phyloP scores from a whole-genome alignment of 768 basidiomycete species.

The Collybia nuda region DNA sequence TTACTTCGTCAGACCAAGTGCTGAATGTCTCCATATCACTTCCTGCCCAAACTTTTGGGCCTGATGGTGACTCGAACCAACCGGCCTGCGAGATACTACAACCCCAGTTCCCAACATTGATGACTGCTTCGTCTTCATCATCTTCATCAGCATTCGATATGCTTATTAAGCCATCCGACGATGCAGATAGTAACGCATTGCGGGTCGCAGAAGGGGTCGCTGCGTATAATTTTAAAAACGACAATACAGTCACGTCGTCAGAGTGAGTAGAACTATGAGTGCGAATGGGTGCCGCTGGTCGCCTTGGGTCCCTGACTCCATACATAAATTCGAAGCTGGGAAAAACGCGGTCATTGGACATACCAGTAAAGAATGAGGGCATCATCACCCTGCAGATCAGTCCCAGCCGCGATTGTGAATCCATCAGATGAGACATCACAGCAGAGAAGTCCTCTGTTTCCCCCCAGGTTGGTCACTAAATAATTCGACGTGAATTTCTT shows the following conservation, averaged over 20 bases:
- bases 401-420: constrained; percentile 75
- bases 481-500: constrained; percentile 22
- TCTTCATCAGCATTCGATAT: constrained; percentile 68
- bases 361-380: constrained; percentile 86
- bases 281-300: constrained; percentile 65
- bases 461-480: constrained; percentile 50
- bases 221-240: constrained; percentile 36
- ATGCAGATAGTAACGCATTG: constrained; percentile 68
- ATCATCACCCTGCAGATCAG: constrained; percentile 79
- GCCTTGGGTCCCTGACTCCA: constrained; percentile 78
- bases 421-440: constrained; percentile 75
- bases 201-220: constrained; percentile 8
- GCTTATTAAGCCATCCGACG: constrained; percentile 81
- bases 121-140: constrained; percentile 86
- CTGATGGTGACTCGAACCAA: constrained; percentile 45
- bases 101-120: constrained; percentile 85
- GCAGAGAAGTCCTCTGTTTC: constrained; percentile 49
- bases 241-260: constrained; percentile 86
- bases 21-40: constrained; percentile 97
- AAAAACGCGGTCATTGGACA: constrained; percentile 2
- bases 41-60: constrained; percentile 67
- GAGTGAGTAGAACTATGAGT: constrained; percentile 88
- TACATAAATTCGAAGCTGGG: neutral
- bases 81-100: constrained; percentile 78
- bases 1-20: constrained; percentile 75